Base-by-base conservation (phyloP, 805 yeast genomes). In the Cyberlindnera saturnus region DNA sequence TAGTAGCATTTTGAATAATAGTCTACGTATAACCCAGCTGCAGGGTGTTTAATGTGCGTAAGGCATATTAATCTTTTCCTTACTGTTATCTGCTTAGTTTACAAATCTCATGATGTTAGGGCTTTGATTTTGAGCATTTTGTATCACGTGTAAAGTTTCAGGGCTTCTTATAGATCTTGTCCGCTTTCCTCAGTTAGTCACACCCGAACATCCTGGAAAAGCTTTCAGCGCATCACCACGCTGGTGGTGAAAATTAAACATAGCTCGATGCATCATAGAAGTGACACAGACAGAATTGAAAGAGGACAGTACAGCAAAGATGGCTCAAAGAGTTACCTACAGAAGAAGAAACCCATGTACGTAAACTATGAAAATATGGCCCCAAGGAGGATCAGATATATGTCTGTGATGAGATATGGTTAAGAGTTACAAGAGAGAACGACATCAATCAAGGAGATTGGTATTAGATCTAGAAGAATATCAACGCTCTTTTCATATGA, bases 321-420 rank as follows among this genome's bases (percentile, higher is more conserved):
- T 93, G 99, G 99, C 96, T 74, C 96, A 89, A 79, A 91, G 99
- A 84, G 95, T 90, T 75, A 89, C 97, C 63, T 90, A 81, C 86
- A 88, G 97, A 85, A 88, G 95, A 82, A 87, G 96, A 83, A 90
- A 89, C 75, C 96, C 97, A 78, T 90, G 93, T 89, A 86, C 78
- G 93, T 86, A 45, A 40, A 35, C 11, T 9, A 23, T 23, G 28
- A 9, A 23, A 23, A 23, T 23, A 23, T 23, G 28, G 6, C 28
- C 11, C 13, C 28, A 5, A 23, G 11, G 28, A 23, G 11, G 28
- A 23, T 9, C 1, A 23, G 28, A 3, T 23, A 23, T 23, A 23
- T 23, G 28, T 23, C 28, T 9, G 6, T 9, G 6, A 23, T 23
- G 28, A 23, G 28, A 23, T 23, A 23, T 23, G 28, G 28, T 13